Base-by-base conservation (phyloP, 2,329 filamentous ascomycete genomes). In the Juglanconis oblonga region DNA sequence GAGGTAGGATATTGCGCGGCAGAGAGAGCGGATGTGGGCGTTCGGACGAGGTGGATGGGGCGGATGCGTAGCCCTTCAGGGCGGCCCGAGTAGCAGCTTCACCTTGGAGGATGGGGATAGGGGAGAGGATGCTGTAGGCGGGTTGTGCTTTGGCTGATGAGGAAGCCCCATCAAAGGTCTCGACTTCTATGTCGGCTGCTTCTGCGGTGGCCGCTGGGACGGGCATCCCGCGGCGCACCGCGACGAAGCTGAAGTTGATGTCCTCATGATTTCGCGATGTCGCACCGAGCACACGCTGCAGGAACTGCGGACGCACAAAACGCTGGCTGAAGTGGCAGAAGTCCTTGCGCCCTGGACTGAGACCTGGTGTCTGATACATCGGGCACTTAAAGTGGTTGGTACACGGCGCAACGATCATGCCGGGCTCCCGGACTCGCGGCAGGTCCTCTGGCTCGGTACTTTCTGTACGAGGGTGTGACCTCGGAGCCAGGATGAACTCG, bases 261-360 rank as follows among this genome's bases (percentile, higher is more conserved):
- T 98, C 92, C 71, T 97, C 94, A 70, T 96, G 90, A 71, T 96
- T 97, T 64, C 85, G 85, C 67, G 87, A 83, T 6, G 78, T 78
- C 31, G 84, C 86, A 17, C 86, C 84, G 24, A 96, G 77, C 51
- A 98, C 82, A 51, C 83, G 83, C 71, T 96, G 92, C 58, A 97
- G 81, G 73, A 93, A 97, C 0, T 80, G 77, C 0, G 95, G 95
- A 0, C 93, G 87, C 54, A 92, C 89, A 71, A 91, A 98, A 51
- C 95, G 87, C 76, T 99, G 95, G 64, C 81, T 84, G 73, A 99
- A 98, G 73, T 89, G 90, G 74, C 95, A 99, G 70, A 89, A 95
- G 70, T 98, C 93, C 68, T 92, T 93, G 58, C 94, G 86, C 5
- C 92, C 91, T 33, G 77, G 77, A 57, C 85, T 86, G 57, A 88